Base-by-base conservation (phyloP, 192 early-diverging fungal genomes). In the Phlyctochytrium bullatum region DNA sequence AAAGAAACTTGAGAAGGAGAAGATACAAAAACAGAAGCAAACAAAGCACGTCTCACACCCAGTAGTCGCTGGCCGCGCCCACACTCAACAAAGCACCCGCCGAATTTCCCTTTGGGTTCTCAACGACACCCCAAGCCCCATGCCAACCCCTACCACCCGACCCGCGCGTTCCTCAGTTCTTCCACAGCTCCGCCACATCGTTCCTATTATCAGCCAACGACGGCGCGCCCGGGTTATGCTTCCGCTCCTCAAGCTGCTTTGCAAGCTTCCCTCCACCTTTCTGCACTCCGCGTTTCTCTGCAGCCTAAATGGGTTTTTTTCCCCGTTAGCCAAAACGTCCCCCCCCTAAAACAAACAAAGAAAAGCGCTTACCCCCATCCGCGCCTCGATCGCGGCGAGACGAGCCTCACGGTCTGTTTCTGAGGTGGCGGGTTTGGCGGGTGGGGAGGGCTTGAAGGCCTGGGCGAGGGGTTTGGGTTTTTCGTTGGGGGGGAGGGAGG, bases 211-310 rank as follows among this genome's bases (percentile, higher is more conserved):
- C 28, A 10, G 63, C 63, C 6, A 6, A 6, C 10, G 12, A 35
- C 10, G 35, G n/a, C 10, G 35, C 60, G 1, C 36, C 34, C 34
- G 16, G 14, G 2, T 14, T 56, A 36, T 33, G 29, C 28, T 69
- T 69, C 12, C 4, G 51, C 34, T 69, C 68, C 33, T 69, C 68
- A 3, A 69, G 68, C 25, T 69, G 36, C 61, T 61, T n/a, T 17
- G 68, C 68, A 16, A 69, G 61, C 31, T 69, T 69, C 14, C 68
- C 68, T 16, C 68, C 68, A 31, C 68, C 68, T 32, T 69, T 69
- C 36, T 69, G 68, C 20, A 69, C 68, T 2, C 68, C 68, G 28
- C 68, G 34, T 29, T 63, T 69, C 25, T 69, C 68, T 24, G 30
- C 14, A 10, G 68, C 68, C 60, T 69, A 40, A 10, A 0, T 12